Evolutionary conservation across 1,284 basidiomycete genomes (phyloP).

Genomic region (Coniferiporia weirii): DNA sequence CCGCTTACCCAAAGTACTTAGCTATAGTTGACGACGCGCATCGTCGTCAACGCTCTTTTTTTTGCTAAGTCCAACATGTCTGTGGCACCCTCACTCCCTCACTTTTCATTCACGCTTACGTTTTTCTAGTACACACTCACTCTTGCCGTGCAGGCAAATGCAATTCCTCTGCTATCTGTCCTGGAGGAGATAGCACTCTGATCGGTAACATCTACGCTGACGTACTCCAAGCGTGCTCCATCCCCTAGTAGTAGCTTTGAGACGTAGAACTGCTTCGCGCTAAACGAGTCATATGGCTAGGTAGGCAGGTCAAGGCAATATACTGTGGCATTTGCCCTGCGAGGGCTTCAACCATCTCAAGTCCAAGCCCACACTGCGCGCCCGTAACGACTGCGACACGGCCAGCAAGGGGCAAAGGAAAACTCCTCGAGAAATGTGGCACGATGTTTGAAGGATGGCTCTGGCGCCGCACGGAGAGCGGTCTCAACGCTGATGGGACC

Average conservation of each 20-base stretch:
- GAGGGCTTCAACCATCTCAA: conserved; percentile 75
- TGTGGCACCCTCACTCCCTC: conserved; percentile 10
- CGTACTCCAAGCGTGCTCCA: conserved; percentile 57
- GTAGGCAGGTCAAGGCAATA: conserved; percentile 73
- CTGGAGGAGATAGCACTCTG: conserved; percentile 65
- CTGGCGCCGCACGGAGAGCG: conserved; percentile 33
- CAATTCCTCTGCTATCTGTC: conserved; percentile 83
- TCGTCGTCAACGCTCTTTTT: no score
- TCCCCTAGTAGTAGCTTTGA: conserved; percentile 34
- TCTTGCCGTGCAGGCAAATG: conserved; percentile 88
- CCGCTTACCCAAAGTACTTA: no score
- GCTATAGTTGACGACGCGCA: no score
- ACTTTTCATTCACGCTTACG: not conserved
- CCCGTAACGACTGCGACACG: conserved; percentile 76
- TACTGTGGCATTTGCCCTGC: conserved; percentile 69
- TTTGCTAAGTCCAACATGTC: no score
- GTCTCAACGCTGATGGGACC: conserved; percentile 58
- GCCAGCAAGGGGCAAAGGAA: conserved; percentile 58
- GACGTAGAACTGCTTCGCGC: conserved; percentile 48
- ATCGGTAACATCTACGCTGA: conserved; percentile 58
- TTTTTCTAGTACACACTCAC: conserved; percentile 74
- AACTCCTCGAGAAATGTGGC: conserved; percentile 66
- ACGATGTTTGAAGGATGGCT: conserved; percentile 26
- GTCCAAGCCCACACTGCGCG: conserved; percentile 74
- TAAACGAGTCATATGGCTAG: conserved; percentile 64